These are phyloP conservation scores for Grosmannia huntii DNA, from an alignment of 2,329 filamentous ascomycete genomes.

Conservation along the genomic window DNA sequence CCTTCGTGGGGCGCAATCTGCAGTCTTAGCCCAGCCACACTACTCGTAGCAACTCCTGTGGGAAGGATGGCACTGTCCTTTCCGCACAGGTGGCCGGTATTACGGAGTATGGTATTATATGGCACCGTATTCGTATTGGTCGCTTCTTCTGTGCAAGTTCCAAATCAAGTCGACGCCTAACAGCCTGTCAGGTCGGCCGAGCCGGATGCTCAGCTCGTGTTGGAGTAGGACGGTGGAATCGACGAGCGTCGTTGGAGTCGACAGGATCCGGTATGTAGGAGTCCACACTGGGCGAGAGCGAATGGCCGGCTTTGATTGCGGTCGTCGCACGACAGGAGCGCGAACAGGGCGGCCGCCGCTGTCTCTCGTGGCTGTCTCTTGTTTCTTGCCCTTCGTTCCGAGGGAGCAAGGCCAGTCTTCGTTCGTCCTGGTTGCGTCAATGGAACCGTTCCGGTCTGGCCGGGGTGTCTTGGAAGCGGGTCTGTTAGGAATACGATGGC, in stretches of 20 bases:
- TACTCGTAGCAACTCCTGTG: not conserved
- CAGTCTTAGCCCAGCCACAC: constrained; percentile 1
- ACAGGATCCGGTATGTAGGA: not conserved
- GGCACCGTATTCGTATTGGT: not conserved
- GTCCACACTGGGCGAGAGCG: not conserved
- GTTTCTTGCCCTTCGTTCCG: not conserved
- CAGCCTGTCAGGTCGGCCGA: not conserved
- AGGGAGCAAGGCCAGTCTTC: not conserved
- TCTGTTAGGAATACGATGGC: not conserved
- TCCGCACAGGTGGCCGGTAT: not conserved
- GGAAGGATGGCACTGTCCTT: not conserved
- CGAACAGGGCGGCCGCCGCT: not conserved
- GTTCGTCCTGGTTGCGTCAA: not conserved
- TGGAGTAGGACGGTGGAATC: not conserved
- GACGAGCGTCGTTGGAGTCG: not conserved
- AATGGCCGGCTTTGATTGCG: not conserved
- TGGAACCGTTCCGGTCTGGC: not conserved
- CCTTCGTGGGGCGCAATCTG: constrained; percentile 3
- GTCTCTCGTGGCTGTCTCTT: not conserved
- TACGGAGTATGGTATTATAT: not conserved
- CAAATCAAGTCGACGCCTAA: not conserved
- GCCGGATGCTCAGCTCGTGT: not conserved
- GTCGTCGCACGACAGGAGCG: not conserved
- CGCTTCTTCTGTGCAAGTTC: not conserved
- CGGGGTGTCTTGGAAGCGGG: not conserved